Conservation (phyloP, 768 basidiomycete genomes). For the Boletus tylopilopsis region DNA sequence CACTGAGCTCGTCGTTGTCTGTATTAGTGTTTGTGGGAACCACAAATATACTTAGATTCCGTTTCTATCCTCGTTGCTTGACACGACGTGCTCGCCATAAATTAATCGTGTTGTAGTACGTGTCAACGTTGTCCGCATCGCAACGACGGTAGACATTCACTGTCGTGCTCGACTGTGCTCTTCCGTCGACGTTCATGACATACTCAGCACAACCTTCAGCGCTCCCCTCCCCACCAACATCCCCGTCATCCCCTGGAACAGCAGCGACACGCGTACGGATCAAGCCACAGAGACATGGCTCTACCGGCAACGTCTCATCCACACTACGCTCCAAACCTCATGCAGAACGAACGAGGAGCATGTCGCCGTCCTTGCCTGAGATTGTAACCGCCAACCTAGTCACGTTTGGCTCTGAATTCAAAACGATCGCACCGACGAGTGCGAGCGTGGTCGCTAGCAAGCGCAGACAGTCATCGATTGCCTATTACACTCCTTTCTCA, state of each 20-base stretch:
- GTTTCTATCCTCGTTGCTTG: not conserved
- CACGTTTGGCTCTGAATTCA: not conserved
- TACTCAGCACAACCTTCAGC: not conserved
- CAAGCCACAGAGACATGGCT: conserved; percentile 5
- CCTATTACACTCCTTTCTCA: conserved; percentile 27
- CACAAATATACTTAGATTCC: conserved; percentile 2
- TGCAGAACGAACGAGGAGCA: not conserved
- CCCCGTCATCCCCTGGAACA: conserved; percentile 11
- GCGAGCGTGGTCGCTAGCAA: not conserved
- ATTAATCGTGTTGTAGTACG: not conserved
- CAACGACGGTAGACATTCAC: not conserved
- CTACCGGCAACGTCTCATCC: not conserved
- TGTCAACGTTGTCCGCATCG: conserved; percentile 2
- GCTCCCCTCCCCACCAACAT: conserved; percentile 21
- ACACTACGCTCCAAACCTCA: not conserved
- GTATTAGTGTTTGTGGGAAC: conserved; percentile 6
- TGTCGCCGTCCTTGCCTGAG: conserved; percentile 5
- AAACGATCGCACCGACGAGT: not conserved
- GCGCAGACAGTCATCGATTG: conserved; percentile 28
- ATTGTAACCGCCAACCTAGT: not conserved
- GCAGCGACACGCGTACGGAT: conserved; percentile 11
- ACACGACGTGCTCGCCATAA: not conserved
- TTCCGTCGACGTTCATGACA: conserved; percentile 1
- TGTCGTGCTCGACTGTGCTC: no score
- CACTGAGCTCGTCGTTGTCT: conserved; percentile 17